A percentile compares a stretch with the other conserved stretches of the same genome.
These are phyloP conservation scores for Nemania bipapillata DNA, from an alignment of 2,329 filamentous ascomycete species.

Conservation along the genomic window DNA sequence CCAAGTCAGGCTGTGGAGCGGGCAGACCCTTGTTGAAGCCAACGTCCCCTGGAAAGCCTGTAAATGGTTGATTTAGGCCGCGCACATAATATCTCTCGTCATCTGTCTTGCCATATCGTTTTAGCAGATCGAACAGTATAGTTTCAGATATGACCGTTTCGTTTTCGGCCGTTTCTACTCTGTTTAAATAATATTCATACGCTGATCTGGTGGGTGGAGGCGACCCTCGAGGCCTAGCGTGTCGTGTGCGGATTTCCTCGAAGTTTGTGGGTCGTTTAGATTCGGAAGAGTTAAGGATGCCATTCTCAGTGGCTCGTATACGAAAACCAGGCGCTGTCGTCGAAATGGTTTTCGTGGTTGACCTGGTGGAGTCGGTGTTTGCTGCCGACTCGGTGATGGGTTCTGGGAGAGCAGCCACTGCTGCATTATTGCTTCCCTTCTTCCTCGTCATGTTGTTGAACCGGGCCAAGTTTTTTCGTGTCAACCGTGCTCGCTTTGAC, in stretches of 20 bases:
- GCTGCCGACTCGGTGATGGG: too few relatives aligned
- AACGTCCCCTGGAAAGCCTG: not conserved
- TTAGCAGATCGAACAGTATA: not conserved
- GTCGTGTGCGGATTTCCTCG: not conserved
- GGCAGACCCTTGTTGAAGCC: not conserved
- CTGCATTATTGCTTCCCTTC: too few relatives aligned
- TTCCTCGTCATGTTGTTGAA: too few relatives aligned
- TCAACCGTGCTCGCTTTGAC: too few relatives aligned
- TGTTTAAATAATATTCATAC: not conserved
- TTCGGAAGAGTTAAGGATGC: not conserved
- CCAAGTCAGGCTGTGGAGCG: not conserved
- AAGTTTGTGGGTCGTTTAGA: conserved; percentile 5
- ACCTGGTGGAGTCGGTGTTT: too few relatives aligned
- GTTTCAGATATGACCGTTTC: conserved; percentile 1
- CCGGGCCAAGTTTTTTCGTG: too few relatives aligned
- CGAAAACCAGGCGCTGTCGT: not conserved
- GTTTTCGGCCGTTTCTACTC: not conserved
- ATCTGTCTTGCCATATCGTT: not conserved
- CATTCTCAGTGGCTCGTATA: not conserved
- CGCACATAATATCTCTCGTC: not conserved
- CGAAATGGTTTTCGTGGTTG: not conserved
- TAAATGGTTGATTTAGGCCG: not conserved
- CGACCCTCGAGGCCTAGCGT: not conserved
- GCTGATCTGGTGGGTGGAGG: not conserved
- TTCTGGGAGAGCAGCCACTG: too few relatives aligned